phyloP scores from a whole-genome alignment of 768 basidiomycete genomes.

The Boletus vinaceobasis region DNA sequence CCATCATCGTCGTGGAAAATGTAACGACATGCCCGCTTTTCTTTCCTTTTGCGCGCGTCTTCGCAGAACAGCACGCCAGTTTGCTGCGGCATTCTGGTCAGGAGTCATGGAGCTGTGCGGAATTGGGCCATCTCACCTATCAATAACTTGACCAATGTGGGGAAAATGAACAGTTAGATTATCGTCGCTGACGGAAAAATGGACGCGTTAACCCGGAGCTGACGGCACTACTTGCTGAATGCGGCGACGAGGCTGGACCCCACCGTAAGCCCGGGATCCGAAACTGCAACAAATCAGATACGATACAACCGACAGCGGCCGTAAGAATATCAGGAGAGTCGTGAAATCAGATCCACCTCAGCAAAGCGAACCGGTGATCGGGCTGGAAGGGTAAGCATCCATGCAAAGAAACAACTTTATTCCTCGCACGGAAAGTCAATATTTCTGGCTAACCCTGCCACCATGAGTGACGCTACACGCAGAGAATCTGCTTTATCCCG shows the following conservation, averaged over 20 bases:
- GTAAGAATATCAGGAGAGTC: background rate
- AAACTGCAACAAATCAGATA: background rate
- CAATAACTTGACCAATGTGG: conserved; percentile 14
- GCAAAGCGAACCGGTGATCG: conserved; percentile 5
- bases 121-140: conserved; percentile 20
- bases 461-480: background rate
- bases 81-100: background rate
- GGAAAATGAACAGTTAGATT: conserved; percentile 15
- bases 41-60: background rate
- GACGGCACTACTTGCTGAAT: background rate
- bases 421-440: background rate
- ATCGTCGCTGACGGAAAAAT: conserved; percentile 6
- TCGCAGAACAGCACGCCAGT: background rate
- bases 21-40: background rate
- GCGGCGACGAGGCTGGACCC: background rate
- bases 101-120: background rate
- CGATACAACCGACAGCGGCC: background rate
- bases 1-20: conserved; percentile 6
- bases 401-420: background rate
- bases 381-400: background rate
- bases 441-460: background rate
- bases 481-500: background rate
- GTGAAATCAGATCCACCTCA: background rate
- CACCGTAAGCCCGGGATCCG: conserved; percentile 3
- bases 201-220: background rate